Evolutionary conservation across 2,329 filamentous ascomycete species (phyloP), one percentile per base, ranked within the genome.

Genomic region (Stagonosporopsis rhizophila): DNA sequence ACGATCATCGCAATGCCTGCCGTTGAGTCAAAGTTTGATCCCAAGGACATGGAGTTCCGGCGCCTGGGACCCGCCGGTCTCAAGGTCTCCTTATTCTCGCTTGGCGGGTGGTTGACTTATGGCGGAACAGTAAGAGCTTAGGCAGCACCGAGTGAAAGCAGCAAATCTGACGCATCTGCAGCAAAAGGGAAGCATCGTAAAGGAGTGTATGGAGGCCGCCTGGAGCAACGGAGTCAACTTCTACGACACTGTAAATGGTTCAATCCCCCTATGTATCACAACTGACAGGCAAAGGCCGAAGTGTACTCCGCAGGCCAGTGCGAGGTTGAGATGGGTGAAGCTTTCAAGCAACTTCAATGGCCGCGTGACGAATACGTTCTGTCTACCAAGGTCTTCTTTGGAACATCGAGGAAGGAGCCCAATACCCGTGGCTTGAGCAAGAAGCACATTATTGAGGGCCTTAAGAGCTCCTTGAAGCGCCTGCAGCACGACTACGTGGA

Each of bases 401-500:
- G 84, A 44, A 85, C 82, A 1, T 81, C 80, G 11, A 78, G 83
- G 59, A 83, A 85, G 74, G 84, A 86, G 75, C 83, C 83, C 55
- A 83, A 83, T 71, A 83, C 80, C 27, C 67, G 79, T 37, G 80
- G 80, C 47, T 69, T 82, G 35, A 79, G 76, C 52, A 77, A 75
- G 70, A 82, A 82, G 76, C 80, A 82, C 71, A 78, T 82, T 45
- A 75, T 82, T n/a, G 80, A 88, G 74, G 85, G 85, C 28, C 75
- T 86, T 49, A 84, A 86, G 76, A 79, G 78, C 70, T 85, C 80
- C 2, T 74, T 87, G n/a, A 75, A 80, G 62, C 80, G 87, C 25
- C 79, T 90, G 46, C 80, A 87, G 67, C 80, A 85, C 50, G 82
- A 83, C n/a, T 91, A 90, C 67, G 86, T 88, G 50, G 86, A 88